phyloP scores from a whole-genome alignment of 1,139 yeast genomes.

The Zhuliangozyma parablackwelliae region DNA sequence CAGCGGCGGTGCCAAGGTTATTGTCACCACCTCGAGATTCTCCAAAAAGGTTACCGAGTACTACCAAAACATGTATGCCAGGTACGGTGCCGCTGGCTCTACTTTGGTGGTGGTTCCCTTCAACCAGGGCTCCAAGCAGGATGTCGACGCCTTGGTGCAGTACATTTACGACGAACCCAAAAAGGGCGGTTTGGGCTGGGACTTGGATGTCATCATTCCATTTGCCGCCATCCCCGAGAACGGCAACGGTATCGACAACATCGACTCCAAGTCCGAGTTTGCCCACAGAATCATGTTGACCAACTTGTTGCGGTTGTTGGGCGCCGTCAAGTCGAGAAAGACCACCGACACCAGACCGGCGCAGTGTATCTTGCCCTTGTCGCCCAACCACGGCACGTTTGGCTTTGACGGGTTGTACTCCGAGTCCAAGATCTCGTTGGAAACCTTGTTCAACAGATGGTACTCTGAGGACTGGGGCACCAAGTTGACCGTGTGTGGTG shows the following conservation, averaged over 20 bases:
- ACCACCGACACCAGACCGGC: conserved; percentile 95
- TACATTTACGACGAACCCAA: conserved; percentile 79
- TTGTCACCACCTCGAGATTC: conserved; percentile 94
- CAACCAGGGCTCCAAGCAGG: conserved; percentile 95
- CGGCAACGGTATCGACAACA: conserved; percentile 89
- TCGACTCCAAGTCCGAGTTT: conserved; percentile 92
- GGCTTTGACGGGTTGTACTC: conserved; percentile 98
- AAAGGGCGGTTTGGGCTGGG: conserved; percentile 97
- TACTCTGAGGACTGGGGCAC: conserved; percentile 94
- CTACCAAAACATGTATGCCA: conserved; percentile 89
- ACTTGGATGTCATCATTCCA: conserved; percentile 91
- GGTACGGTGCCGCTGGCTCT: conserved; percentile 89
- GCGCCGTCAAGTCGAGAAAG: conserved; percentile 84
- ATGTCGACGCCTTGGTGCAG: conserved; percentile 78
- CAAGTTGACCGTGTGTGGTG: conserved; percentile 95
- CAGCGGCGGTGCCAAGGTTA: conserved; percentile 96
- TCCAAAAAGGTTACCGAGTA: conserved; percentile 92
- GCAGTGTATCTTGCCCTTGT: conserved; percentile 90
- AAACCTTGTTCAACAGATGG: conserved; percentile 98
- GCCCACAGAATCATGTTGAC: conserved; percentile 99
- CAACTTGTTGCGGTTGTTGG: conserved; percentile 86
- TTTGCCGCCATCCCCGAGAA: conserved; percentile 99
- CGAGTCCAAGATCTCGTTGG: conserved; percentile 91
- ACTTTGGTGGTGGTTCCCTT: conserved; percentile 94
- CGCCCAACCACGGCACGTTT: conserved; percentile 98